Base-by-base conservation (phyloP, 768 basidiomycete species). In the Rubroboletus pulcherrimus region DNA sequence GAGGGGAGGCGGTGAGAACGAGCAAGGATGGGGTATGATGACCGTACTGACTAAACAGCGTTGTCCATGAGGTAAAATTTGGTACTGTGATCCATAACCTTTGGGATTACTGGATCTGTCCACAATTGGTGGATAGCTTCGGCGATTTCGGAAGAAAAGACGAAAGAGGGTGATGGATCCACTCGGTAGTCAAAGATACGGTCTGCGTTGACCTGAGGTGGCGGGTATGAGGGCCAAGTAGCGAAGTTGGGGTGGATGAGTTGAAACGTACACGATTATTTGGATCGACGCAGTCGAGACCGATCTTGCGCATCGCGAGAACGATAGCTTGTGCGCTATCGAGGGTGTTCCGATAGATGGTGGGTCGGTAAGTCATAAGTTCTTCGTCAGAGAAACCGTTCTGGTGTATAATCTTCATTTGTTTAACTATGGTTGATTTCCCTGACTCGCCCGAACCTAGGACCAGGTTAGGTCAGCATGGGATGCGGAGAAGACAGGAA, bases 341-440 rank as follows among this genome's bases (percentile, higher is more conserved):
- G 57, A 96, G 77, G 5, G 95, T 85, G 70, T 96, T 90, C 63
- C 85, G 84, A 73, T 88, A 93, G 46, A 98, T 85, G 31, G 87
- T 86, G 0, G 85, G 81, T 19, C 88, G 78, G 75, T 84, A 96
- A 4, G 83, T 78, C 56, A 86, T 77, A 29, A 93, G 82, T 69
- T 97, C 93, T 0, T 87, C 81, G 8, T 74, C 72, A 3, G 86
- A 82, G 73, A 93, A 98, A 12, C 95, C 95, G 58, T 87, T 85
- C 70, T 96, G 91, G 70, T 98, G 91, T 47, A 98, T 94, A 55
- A 98, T 95, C 79, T 96, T 97, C 94, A 98, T 97, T 72, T 98
- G 95, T 70, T 98, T 98, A 35, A 97, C 93, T 60, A 98, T 93
- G 0, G 95, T 98, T 5, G 85, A 87, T 74, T 98, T 98, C 7